These are phyloP conservation scores for Apiotrichum akiyoshidainum DNA, from an alignment of 1,284 basidiomycete species.

Conservation along the genomic window DNA sequence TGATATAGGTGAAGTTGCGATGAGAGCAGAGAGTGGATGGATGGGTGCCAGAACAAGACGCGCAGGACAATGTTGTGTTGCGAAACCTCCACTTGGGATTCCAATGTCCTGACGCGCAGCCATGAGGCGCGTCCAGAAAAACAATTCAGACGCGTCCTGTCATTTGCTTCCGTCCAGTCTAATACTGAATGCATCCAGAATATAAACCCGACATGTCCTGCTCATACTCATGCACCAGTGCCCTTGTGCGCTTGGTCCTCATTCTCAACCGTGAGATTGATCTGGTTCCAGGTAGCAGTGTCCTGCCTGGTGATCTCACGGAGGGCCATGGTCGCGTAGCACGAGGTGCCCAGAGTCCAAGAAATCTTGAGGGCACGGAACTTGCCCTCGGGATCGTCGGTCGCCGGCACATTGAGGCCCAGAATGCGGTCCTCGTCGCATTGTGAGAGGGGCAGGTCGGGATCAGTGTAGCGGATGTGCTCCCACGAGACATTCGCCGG, in stretches of 20 bases:
- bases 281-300: constrained; percentile 83
- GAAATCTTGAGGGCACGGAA: constrained; percentile 81
- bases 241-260: constrained; percentile 65
- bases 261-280: constrained; percentile 68
- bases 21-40: too few relatives aligned
- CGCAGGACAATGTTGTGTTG: too few relatives aligned
- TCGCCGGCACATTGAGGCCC: constrained; percentile 66
- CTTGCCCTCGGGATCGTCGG: constrained; percentile 59
- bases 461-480: constrained; percentile 84
- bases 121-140: background rate
- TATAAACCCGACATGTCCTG: background rate
- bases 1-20: background rate
- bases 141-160: background rate
- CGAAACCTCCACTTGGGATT: background rate
- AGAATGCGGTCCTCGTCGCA: constrained; percentile 91
- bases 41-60: too few relatives aligned
- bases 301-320: constrained; percentile 89
- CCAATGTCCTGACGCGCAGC: background rate
- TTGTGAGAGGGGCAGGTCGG: constrained; percentile 82
- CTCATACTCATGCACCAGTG: background rate
- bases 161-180: background rate
- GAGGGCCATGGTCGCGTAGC: constrained; percentile 94
- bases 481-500: constrained; percentile 78
- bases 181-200: background rate
- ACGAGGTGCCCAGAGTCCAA: constrained; percentile 74